A percentile compares a stretch with the other conserved stretches of the same genome.
phyloP scores from a whole-genome alignment of 352 stramenopile species.

The Globisporangium middletonii region DNA sequence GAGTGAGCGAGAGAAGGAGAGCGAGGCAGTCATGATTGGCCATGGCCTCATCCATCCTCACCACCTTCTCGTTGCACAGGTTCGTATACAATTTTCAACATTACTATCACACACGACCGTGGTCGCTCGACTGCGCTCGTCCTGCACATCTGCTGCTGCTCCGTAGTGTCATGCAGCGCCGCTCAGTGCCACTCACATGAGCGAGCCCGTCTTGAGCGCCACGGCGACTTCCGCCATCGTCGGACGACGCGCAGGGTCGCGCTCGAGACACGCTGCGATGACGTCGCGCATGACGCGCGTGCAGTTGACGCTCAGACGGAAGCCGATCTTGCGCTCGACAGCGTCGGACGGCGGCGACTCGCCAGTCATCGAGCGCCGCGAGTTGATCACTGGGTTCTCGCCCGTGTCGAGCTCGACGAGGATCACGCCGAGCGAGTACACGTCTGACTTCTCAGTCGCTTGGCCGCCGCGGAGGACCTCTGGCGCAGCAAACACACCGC shows the following conservation, averaged over 20 bases:
- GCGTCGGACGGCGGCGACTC: slow-evolving; percentile 25
- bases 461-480: slow-evolving; percentile 68
- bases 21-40: too few species aligned
- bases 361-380: slow-evolving; percentile 32
- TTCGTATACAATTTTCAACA: too few species aligned
- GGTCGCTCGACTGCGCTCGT: too few species aligned
- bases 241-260: slow-evolving; percentile 39
- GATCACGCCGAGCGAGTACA: slow-evolving; percentile 74
- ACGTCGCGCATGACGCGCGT: slow-evolving; percentile 61
- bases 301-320: slow-evolving; percentile 46
- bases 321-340: slow-evolving; percentile 42
- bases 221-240: slow-evolving; percentile 57
- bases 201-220: slow-evolving; percentile 52
- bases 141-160: background rate
- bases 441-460: slow-evolving; percentile 61
- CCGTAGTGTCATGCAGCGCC: background rate
- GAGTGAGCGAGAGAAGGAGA: too few species aligned
- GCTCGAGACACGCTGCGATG: slow-evolving; percentile 54
- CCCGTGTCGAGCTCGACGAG: slow-evolving; percentile 74
- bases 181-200: slow-evolving; percentile 26
- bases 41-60: too few species aligned
- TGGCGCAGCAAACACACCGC: slow-evolving; percentile 57
- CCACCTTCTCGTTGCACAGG: too few species aligned
- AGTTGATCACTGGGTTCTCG: slow-evolving; percentile 61
- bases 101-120: too few species aligned